Percentiles rank a stretch among this genome's conserved stretches.
These are phyloP conservation scores for Ceratobasidium sp. DNA, from an alignment of 1,284 basidiomycete species.

Conservation along the genomic window DNA sequence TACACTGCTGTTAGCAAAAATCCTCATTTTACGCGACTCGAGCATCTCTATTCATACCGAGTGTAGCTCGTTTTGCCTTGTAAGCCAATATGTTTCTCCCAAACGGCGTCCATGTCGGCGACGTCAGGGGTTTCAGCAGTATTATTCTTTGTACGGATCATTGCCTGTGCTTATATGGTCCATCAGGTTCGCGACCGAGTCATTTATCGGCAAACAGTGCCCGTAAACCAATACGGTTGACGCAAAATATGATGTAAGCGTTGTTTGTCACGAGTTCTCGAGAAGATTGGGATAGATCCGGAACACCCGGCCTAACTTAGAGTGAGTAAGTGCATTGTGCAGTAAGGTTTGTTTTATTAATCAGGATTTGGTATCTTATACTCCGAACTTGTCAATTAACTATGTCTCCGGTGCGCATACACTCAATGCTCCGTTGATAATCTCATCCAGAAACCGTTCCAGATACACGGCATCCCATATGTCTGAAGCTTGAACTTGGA, in stretches of 20 bases:
- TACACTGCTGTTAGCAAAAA: background rate
- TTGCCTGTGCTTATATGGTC: slow-evolving; percentile 1
- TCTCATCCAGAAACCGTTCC: slow-evolving; percentile 26
- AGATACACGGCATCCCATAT: slow-evolving; percentile 37
- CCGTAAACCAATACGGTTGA: background rate
- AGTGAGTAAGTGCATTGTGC: too few relatives aligned
- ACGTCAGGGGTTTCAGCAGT: background rate
- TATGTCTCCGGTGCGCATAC: slow-evolving; percentile 16
- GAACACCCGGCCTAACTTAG: too few relatives aligned
- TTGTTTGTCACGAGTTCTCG: background rate
- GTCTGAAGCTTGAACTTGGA: slow-evolving; percentile 39
- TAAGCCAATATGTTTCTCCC: slow-evolving; percentile 3
- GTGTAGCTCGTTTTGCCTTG: slow-evolving; percentile 6
- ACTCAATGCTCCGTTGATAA: slow-evolving; percentile 28
- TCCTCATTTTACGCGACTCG: too few relatives aligned
- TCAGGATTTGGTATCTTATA: background rate
- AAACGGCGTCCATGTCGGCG: slow-evolving; percentile 9
- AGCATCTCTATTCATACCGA: background rate
- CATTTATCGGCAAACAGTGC: slow-evolving; percentile 7
- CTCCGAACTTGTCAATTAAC: background rate
- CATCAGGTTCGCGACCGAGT: background rate
- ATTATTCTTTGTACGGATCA: background rate
- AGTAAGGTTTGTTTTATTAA: background rate
- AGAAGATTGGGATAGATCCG: too few relatives aligned
- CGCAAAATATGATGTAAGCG: background rate